phyloP scores from a whole-genome alignment of 2,329 filamentous ascomycete genomes.

The Ophiostoma sp. region DNA sequence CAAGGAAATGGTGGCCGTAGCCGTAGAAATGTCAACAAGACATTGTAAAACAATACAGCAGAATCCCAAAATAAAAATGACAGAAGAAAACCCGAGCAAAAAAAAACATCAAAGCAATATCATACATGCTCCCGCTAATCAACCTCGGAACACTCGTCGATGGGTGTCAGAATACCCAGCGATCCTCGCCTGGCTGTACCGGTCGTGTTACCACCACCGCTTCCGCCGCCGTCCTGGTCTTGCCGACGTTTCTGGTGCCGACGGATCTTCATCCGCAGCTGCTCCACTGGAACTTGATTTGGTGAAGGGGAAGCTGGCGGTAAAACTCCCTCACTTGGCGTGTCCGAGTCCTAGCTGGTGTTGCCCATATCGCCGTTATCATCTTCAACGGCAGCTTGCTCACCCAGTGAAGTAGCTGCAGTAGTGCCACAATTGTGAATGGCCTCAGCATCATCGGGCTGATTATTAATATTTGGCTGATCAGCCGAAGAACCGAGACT shows the following conservation, averaged over 20 bases:
- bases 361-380: neutral
- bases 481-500: neutral
- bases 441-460: neutral
- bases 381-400: neutral
- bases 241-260: neutral
- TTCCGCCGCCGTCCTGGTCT: neutral
- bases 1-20: neutral
- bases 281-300: neutral
- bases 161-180: neutral
- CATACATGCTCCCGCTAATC: neutral
- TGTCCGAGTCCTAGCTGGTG: slow-evolving; percentile 18
- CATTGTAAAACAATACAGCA: too few relatives aligned
- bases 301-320: neutral
- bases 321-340: neutral
- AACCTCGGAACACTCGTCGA: slow-evolving; percentile 6
- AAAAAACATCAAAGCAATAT: neutral
- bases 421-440: neutral
- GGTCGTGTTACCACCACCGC: neutral
- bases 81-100: neutral
- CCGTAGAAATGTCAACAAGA: neutral
- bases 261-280: neutral
- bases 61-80: neutral
- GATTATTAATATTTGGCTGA: neutral
- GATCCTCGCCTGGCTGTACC: neutral
- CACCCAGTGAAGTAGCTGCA: neutral